Base-by-base conservation (phyloP, 1,139 yeast species). In the Yamadazyma conglobata region DNA sequence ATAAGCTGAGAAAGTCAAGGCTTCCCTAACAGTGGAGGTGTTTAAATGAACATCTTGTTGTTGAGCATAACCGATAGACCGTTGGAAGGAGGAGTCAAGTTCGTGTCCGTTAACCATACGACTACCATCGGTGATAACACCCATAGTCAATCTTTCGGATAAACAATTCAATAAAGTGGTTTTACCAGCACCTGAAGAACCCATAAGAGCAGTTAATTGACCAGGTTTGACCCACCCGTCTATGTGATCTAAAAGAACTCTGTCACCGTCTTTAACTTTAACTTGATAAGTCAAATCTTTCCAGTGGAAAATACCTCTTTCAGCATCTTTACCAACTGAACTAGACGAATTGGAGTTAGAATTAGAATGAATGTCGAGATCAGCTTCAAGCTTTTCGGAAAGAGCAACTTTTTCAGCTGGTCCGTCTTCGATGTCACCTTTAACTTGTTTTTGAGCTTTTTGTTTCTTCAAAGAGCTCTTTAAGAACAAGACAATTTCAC, bases 151-250 rank as follows among this genome's bases (percentile, higher is more conserved):
- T 58, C 94, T 77, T 44, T 79, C 80, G 17, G 91, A 86, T 42
- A 83, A 65, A 39, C 84, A 83, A 58, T 83, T 87, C 38, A 84
- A 64, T 27, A 59, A 49, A 1, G 93, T 83, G 10, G 93, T 84
- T 52, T 83, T 83, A 64, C 93, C 93, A 30, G 93, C 93, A 59
- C 94, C 94, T 14, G 93, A 81, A 13, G 89, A 83, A 43, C 94
- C 94, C 93, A 84, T 82, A 25, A 82, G 49, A 11, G 64, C 64
- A 17, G 64, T 58, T 34, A 58, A 47, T 39, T 57, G 57, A 30
- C 64, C 64, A 9, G 89, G 89, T 50, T 79, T 79, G 27, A 84
- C 91, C 84, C 86, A 84, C 31, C 94, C 94, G 52, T 82, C 88
- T 33, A 84, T 85, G 39, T 74, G 73, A 46, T 73, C 68, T 50